Base-by-base conservation (phyloP, 2,329 filamentous ascomycete species). In the Aspergillus clavatus region DNA sequence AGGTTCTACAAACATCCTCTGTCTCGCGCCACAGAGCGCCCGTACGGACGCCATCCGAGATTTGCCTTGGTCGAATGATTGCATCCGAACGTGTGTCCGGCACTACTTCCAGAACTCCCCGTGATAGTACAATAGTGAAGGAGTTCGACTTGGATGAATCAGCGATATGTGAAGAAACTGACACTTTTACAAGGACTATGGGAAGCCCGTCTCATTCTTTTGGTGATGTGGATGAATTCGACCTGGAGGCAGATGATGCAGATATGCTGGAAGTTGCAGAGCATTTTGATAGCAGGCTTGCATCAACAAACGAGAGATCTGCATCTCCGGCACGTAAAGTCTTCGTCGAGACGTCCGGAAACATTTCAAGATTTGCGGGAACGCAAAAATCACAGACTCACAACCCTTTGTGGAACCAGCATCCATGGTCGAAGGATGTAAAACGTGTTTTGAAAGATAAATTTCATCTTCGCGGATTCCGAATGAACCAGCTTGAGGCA, bases 401-500 rank as follows among this genome's bases (percentile, higher is more conserved):
- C 23, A 60, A 56, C 31, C 56, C 57, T 38, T 61, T 58, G 46
- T 72, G 56, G 84, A 87, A 77, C 75, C 78, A 66, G 39, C 77
- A 84, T 58, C 75, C 82, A 4, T 98, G 94, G 93, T 96, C 90
- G 12, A 75, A 79, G 35, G 90, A 97, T 57, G 86, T 98, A 19
- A 85, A 84, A 54, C 77, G 74, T 43, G 86, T 83, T n/a, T 72
- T 98, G 52, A 88, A 86, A 59, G 83, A 91, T 56, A 79, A 83
- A 3, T 98, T 98, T 61, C 80, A 84, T 51, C 83, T 98, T 65
- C 81, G 80, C 43, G 88, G 88, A 0, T 98, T 98, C 61, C 83
- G 94, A 23, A 82, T 84, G 43, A 93, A 96, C 61, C 93, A 98
- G 62, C 76, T 97, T 1, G 88, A 97, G 67, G 90, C 93, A 11